Evolutionary conservation across 805 yeast species (phyloP).

Genomic region (Candida jianshihensis): DNA sequence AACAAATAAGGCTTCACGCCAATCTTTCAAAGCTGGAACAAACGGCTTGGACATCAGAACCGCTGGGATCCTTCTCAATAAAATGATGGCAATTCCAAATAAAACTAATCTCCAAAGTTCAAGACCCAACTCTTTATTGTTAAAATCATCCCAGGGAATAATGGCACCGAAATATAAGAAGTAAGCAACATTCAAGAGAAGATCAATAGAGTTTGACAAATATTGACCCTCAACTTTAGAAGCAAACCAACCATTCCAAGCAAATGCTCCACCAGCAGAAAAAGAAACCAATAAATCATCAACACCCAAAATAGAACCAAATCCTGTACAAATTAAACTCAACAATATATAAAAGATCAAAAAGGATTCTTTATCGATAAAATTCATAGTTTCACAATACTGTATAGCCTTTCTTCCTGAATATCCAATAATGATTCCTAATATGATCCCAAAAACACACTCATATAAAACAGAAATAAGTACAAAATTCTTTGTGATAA

Average conservation of each 20-base stretch:
- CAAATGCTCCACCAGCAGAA: slow-evolving; percentile 88
- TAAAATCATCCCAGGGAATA: slow-evolving; percentile 80
- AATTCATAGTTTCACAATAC: slow-evolving; percentile 58
- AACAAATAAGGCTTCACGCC: slow-evolving; percentile 92
- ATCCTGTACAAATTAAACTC: slow-evolving; percentile 81
- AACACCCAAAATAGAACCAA: slow-evolving; percentile 80
- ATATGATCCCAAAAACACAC: slow-evolving; percentile 68
- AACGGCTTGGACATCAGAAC: slow-evolving; percentile 67
- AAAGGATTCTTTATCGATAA: slow-evolving; percentile 85
- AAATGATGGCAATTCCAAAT: slow-evolving; percentile 64
- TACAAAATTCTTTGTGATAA: slow-evolving; percentile 76
- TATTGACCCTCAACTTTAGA: slow-evolving; percentile 76
- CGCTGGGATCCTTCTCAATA: slow-evolving; percentile 78
- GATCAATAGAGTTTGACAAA: slow-evolving; percentile 81
- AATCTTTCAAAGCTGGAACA: slow-evolving; percentile 79
- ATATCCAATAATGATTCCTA: slow-evolving; percentile 72
- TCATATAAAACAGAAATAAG: slow-evolving; percentile 71
- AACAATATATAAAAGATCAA: slow-evolving; percentile 77
- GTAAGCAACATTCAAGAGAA: slow-evolving; percentile 74
- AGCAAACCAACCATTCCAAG: slow-evolving; percentile 92
- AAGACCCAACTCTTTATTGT: slow-evolving; percentile 52
- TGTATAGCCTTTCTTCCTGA: slow-evolving; percentile 62
- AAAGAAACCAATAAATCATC: slow-evolving; percentile 86
- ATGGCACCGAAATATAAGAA: slow-evolving; percentile 89
- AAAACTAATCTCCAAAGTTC: slow-evolving; percentile 75